Conservation (phyloP, 306 rosid species). For the Acacia confusa region DNA sequence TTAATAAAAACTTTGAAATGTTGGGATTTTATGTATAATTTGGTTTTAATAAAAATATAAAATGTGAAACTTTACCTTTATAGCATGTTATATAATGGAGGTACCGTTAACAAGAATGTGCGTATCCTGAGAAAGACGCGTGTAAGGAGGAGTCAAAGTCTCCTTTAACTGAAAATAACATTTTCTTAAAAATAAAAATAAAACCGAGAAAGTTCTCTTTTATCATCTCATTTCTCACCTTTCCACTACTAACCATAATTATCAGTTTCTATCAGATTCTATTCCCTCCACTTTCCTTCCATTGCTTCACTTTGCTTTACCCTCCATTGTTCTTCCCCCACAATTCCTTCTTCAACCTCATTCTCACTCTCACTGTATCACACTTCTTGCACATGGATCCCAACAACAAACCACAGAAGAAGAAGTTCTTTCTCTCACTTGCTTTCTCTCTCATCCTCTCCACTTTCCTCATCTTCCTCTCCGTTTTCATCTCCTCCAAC, state of each 20-base stretch:
- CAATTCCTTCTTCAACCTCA: not conserved
- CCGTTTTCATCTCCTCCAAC: conserved; percentile 41
- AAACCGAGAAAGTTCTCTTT: not conserved
- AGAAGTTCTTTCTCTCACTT: conserved; percentile 41
- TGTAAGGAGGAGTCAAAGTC: not conserved
- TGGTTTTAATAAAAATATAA: no score
- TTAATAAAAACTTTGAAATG: no score
- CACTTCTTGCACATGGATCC: conserved; percentile 33
- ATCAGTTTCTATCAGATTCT: not conserved
- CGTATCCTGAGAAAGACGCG: not conserved
- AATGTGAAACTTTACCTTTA: not conserved
- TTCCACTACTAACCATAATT: not conserved
- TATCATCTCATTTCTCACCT: not conserved
- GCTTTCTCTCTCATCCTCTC: conserved; percentile 39
- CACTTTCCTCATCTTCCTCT: conserved; percentile 36
- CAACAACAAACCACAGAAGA: conserved; percentile 45
- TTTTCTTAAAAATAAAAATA: not conserved
- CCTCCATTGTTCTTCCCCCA: not conserved
- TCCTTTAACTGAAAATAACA: not conserved
- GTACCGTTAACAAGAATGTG: not conserved
- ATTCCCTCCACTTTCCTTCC: not conserved
- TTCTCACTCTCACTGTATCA: not conserved
- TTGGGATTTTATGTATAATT: no score
- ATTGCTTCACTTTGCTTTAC: not conserved
- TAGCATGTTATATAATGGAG: not conserved